Percentiles rank a stretch among this genome's conserved stretches.
Conservation (phyloP, 306 rosid species). For the Dalbergia oliveri region DNA sequence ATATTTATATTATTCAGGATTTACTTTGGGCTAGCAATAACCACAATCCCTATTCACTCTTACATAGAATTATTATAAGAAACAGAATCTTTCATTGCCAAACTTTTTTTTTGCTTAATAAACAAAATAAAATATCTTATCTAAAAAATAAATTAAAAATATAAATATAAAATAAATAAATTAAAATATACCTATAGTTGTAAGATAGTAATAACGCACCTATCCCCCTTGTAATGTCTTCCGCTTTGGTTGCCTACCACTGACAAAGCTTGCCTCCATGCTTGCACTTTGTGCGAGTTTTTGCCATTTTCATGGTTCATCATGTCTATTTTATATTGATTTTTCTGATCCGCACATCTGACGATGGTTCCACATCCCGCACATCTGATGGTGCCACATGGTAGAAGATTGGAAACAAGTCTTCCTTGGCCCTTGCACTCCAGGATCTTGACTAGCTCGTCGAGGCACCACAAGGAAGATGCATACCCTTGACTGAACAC, state of each 20-base stretch:
- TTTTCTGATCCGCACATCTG: background rate
- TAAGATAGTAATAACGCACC: background rate
- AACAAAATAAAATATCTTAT: too few species aligned
- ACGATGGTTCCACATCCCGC: background rate
- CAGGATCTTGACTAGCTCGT: background rate
- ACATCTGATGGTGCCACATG: background rate
- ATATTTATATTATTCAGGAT: too few species aligned
- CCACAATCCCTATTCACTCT: too few species aligned
- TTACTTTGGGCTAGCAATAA: too few species aligned
- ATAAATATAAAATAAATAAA: too few species aligned
- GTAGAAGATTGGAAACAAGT: background rate
- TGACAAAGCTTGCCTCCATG: background rate
- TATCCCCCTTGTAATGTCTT: background rate
- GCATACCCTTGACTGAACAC: background rate
- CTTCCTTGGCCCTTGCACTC: background rate
- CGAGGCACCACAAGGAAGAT: background rate
- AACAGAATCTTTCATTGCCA: too few species aligned
- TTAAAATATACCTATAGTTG: too few species aligned
- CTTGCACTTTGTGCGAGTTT: background rate
- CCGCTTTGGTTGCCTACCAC: background rate
- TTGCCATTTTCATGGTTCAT: background rate
- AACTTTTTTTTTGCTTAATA: too few species aligned
- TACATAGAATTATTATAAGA: too few species aligned
- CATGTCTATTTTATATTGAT: background rate
- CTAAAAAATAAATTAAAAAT: too few species aligned